Evolutionary conservation across 23 red algal genomes (phyloP), one percentile per base, ranked within the genome.

Genomic region (Gracilaria caudata): DNA sequence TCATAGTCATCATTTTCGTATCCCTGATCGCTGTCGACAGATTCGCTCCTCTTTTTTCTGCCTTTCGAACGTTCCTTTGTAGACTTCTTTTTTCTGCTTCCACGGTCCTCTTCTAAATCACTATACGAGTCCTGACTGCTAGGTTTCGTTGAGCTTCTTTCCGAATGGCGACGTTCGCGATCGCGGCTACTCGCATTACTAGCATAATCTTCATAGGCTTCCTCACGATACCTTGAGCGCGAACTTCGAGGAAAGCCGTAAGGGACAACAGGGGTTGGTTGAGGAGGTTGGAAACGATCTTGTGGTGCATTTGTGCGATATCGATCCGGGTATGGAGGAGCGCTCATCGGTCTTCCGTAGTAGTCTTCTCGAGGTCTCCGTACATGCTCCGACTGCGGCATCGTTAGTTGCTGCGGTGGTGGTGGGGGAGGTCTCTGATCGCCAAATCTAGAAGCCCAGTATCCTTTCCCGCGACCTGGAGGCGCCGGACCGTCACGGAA

Each of bases 201-300:
- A 44, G 65, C 82, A 76, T 86, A 86, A 58, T 86, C 82, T 56
- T 86, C 82, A 34, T 86, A 86, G 14, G 38, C 57, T 11, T 73
- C 68, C 51, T 76, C 82, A 26, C 64, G 43, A 49, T 86, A 86
- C 16, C 82, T 51, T 16, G 47, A 10, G 3, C 65, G 82, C 7
- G 65, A 25, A 74, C 38, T 76, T 19, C 82, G 82, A 0, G 63
- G 40, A 86, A 74, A 37, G n/a, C 65, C 64, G 43, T 86, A 86
- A 29, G 63, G 82, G 23, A 66, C 68, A 21, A 86, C 82, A 34
- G 63, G 82, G 17, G 82, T 76, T 33, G 82, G 82, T 73, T 73
- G 82, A 29, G 79, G 79, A 4, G 82, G 82, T 21, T 86, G 82
- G 76, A 86, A 86, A n/a, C 82, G 63, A 39, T 86, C 68, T 17